Conservation (phyloP, 2,329 filamentous ascomycete genomes). For the Chaetoscypha palmicola region DNA sequence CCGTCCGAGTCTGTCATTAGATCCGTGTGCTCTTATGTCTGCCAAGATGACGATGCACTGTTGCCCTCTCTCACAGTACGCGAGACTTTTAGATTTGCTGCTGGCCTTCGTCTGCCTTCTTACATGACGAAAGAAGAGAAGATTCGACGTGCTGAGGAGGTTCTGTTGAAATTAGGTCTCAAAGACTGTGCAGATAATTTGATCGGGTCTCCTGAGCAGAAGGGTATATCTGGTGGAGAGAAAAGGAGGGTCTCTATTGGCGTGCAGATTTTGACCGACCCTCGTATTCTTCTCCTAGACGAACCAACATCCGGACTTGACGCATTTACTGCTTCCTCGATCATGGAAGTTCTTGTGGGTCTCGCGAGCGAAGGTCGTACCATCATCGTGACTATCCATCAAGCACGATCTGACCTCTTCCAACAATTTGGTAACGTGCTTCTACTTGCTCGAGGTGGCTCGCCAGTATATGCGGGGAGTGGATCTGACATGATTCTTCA, state of each 20-base stretch:
- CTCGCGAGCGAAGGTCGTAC: constrained; percentile 68
- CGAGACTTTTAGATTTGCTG: constrained; percentile 65
- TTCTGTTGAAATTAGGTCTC: constrained; percentile 66
- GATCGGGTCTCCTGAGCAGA: constrained; percentile 64
- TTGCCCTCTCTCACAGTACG: constrained; percentile 68
- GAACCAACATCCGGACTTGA: constrained; percentile 73
- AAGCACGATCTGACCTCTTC: constrained; percentile 68
- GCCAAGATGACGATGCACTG: constrained; percentile 70
- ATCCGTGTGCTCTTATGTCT: constrained; percentile 69
- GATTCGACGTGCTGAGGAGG: constrained; percentile 58
- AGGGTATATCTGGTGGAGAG: constrained; percentile 74
- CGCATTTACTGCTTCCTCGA: constrained; percentile 70
- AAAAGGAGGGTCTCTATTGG: constrained; percentile 73
- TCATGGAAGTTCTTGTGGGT: constrained; percentile 65
- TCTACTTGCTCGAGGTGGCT: constrained; percentile 62
- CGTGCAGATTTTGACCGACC: constrained; percentile 70
- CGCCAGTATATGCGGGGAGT: constrained; percentile 59
- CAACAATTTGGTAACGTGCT: constrained; percentile 64
- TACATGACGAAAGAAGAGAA: constrained; percentile 67
- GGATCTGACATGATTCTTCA: constrained; percentile 58
- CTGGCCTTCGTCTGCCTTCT: constrained; percentile 60
- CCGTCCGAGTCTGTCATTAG: constrained; percentile 63
- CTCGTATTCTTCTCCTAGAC: constrained; percentile 64
- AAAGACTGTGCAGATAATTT: constrained; percentile 73
- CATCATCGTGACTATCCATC: constrained; percentile 70